Conservation (phyloP, 805 yeast species). For the Ogataea pilisensis region DNA sequence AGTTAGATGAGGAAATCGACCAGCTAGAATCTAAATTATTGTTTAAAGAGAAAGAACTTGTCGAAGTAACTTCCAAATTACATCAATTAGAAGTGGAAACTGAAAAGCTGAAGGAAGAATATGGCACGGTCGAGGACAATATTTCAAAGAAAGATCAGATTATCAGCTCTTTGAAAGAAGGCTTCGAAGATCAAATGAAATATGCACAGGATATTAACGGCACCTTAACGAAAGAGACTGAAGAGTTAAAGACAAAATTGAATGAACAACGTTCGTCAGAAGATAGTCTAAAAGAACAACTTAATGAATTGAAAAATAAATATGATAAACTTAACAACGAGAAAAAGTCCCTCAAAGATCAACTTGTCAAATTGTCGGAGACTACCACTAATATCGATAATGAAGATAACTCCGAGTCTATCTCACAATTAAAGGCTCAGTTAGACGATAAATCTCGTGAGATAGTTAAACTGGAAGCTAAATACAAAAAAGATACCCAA, state of each 20-base stretch:
- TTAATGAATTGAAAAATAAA: background rate
- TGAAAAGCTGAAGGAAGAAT: background rate
- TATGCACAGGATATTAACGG: slow-evolving; percentile 1
- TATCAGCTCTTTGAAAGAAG: slow-evolving; percentile 1
- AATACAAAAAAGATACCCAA: slow-evolving; percentile 12
- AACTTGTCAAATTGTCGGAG: too few relatives aligned
- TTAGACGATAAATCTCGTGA: slow-evolving; percentile 2
- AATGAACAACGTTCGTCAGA: slow-evolving; percentile 2
- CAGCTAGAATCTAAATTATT: background rate
- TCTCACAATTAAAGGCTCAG: background rate
- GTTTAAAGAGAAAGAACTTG: background rate
- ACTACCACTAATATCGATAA: too few relatives aligned
- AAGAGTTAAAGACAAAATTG: background rate
- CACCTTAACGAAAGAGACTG: background rate
- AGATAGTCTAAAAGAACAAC: slow-evolving; percentile 2
- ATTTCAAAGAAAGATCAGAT: background rate
- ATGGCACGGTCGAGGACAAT: background rate
- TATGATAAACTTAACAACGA: background rate
- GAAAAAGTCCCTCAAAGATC: background rate
- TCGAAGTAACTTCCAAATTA: background rate
- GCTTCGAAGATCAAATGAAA: slow-evolving; percentile 1
- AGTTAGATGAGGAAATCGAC: background rate
- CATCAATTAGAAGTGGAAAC: background rate
- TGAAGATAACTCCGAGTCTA: background rate
- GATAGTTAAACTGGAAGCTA: slow-evolving; percentile 6